A percentile compares a stretch with the other conserved stretches of the same genome.
Evolutionary conservation across 2,329 filamentous ascomycete species (phyloP).

Genomic region (Sclerotinia nivalis): DNA sequence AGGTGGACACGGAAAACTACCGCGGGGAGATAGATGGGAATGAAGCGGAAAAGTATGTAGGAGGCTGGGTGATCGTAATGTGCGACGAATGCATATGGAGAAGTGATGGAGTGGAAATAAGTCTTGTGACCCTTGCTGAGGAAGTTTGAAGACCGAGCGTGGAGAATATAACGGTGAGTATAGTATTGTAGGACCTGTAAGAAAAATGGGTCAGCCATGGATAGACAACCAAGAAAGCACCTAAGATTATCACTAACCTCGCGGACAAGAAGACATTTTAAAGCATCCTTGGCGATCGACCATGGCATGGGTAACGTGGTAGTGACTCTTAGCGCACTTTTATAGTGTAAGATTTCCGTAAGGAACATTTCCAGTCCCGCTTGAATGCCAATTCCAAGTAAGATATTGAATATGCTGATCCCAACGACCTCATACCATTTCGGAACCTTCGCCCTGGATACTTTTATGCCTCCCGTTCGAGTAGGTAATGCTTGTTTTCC

Average conservation of each 20-base stretch:
- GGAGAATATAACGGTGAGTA: slow-evolving; percentile 71
- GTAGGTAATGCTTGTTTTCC: slow-evolving; percentile 54
- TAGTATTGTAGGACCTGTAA: slow-evolving; percentile 65
- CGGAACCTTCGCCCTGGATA: slow-evolving; percentile 45
- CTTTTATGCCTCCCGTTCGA: slow-evolving; percentile 42
- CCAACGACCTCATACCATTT: slow-evolving; percentile 51
- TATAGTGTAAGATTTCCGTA: slow-evolving; percentile 53
- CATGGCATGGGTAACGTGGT: slow-evolving; percentile 63
- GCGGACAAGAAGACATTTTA: slow-evolving; percentile 54
- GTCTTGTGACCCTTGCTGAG: slow-evolving; percentile 47
- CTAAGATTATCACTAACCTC: slow-evolving; percentile 49
- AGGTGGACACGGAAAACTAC: slow-evolving; percentile 67
- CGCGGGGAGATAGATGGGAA: slow-evolving; percentile 67
- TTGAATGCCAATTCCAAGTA: slow-evolving; percentile 55
- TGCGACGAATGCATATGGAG: slow-evolving; percentile 62
- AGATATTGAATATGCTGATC: slow-evolving; percentile 57
- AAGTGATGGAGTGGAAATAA: slow-evolving; percentile 54
- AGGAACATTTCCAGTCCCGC: slow-evolving; percentile 55
- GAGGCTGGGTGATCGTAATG: slow-evolving; percentile 69
- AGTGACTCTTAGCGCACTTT: slow-evolving; percentile 58
- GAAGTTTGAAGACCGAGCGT: slow-evolving; percentile 47
- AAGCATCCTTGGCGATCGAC: slow-evolving; percentile 56
- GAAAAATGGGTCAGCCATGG: slow-evolving; percentile 2
- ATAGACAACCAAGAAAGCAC: neutral
- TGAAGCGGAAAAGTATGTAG: slow-evolving; percentile 61